A percentile compares a stretch with the other conserved stretches of the same genome.
Evolutionary conservation across 441 rosid genomes (phyloP).

Genomic region (Corymbia calophylla): DNA sequence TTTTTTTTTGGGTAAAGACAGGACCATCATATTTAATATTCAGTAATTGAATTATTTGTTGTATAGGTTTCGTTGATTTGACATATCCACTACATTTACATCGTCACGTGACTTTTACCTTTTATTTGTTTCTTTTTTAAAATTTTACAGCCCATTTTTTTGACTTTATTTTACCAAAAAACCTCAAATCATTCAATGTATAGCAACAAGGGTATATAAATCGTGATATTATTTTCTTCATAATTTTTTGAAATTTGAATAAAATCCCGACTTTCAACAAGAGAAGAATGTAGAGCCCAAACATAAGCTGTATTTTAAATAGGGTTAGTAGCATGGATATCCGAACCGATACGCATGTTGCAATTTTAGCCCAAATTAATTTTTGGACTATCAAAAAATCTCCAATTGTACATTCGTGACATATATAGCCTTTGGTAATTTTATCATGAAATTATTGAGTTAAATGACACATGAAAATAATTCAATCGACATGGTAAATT

Average conservation of each 20-base stretch:
- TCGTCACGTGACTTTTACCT: not conserved
- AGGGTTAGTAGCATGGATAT: not conserved
- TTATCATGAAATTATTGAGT: not conserved
- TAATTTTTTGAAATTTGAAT: not conserved
- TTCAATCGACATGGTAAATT: no score
- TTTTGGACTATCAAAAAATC: no score
- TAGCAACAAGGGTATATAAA: not conserved
- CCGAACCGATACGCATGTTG: no score
- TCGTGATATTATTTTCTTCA: not conserved
- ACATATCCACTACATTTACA: not conserved
- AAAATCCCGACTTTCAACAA: not conserved
- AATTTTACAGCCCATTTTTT: not conserved
- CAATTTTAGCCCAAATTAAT: no score
- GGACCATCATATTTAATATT: no score
- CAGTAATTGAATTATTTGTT: not conserved
- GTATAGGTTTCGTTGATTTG: not conserved
- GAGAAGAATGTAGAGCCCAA: not conserved
- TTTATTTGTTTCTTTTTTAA: not conserved
- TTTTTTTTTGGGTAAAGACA: no score
- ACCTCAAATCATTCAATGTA: not conserved
- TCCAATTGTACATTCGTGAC: not conserved
- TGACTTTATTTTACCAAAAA: not conserved
- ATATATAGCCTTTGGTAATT: no score
- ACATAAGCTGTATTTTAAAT: not conserved
- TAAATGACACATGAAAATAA: no score